Evolutionary conservation across 345 rosid genomes (phyloP).

Genomic region (Luvunga scandens): DNA sequence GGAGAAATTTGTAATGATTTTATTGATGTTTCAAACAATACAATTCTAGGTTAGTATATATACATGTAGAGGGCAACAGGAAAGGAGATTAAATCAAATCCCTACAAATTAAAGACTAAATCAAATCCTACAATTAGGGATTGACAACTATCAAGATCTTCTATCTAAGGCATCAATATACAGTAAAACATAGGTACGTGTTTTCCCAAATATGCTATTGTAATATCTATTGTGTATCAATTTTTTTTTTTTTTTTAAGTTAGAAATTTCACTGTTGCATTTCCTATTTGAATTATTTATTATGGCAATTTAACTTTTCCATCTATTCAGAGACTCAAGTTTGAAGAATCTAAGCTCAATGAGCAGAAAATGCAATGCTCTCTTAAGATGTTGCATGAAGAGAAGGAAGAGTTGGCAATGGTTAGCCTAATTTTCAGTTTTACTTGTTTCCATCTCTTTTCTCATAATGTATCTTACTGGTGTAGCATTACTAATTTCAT

Average conservation of each 20-base stretch:
- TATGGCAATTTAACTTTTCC: slow-evolving; percentile 9
- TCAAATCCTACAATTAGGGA: too few relatives aligned
- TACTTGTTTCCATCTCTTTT: neutral
- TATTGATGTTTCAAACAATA: too few relatives aligned
- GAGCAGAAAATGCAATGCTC: slow-evolving; percentile 54
- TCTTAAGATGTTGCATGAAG: slow-evolving; percentile 52
- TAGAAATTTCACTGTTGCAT: slow-evolving; percentile 13
- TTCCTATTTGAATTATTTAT: slow-evolving; percentile 3
- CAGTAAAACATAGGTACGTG: too few relatives aligned
- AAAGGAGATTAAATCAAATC: too few relatives aligned
- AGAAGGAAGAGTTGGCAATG: slow-evolving; percentile 91
- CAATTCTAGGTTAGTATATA: too few relatives aligned
- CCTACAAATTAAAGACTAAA: too few relatives aligned
- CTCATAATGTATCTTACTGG: neutral
- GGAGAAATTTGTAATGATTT: too few relatives aligned
- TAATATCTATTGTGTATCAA: neutral
- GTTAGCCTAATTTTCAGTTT: slow-evolving; percentile 31
- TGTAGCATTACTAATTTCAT: slow-evolving; percentile 4
- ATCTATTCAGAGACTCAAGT: slow-evolving; percentile 44
- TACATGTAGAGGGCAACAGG: too few relatives aligned
- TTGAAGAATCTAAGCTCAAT: slow-evolving; percentile 57
- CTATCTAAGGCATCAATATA: too few relatives aligned
- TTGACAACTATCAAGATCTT: too few relatives aligned
- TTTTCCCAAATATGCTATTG: neutral
- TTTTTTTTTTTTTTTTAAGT: neutral